These are phyloP conservation scores for Metarhizium album DNA, from an alignment of 2,329 filamentous ascomycete species.

Conservation along the genomic window DNA sequence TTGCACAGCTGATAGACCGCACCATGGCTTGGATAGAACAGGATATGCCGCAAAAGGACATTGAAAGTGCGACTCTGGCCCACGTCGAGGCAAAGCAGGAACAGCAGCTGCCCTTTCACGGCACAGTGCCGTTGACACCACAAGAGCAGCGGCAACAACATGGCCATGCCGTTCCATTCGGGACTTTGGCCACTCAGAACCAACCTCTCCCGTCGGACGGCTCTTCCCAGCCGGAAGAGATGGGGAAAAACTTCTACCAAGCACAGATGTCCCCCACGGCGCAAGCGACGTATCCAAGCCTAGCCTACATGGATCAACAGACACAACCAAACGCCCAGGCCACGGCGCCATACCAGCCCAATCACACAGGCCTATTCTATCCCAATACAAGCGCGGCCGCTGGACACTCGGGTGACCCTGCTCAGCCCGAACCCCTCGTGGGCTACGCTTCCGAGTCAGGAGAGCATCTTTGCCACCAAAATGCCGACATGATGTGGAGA, in stretches of 20 bases:
- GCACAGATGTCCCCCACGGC: slow-evolving; percentile 12
- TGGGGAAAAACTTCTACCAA: slow-evolving; percentile 21
- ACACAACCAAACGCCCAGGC: not conserved
- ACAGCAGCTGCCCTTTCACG: slow-evolving; percentile 17
- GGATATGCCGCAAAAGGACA: slow-evolving; percentile 30
- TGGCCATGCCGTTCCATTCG: not conserved
- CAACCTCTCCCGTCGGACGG: slow-evolving; percentile 10
- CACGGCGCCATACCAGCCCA: slow-evolving; percentile 14
- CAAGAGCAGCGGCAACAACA: slow-evolving; percentile 16
- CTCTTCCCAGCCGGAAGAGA: slow-evolving; percentile 10
- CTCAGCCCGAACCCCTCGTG: slow-evolving; percentile 26
- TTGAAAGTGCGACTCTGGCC: slow-evolving; percentile 8
- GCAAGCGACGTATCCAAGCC: slow-evolving; percentile 19
- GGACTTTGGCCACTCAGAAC: slow-evolving; percentile 15
- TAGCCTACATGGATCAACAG: slow-evolving; percentile 19
- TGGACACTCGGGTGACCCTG: slow-evolving; percentile 12
- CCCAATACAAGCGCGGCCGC: slow-evolving; percentile 11
- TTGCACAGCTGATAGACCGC: slow-evolving; percentile 37
- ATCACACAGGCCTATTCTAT: slow-evolving; percentile 19
- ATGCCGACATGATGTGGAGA: slow-evolving; percentile 24
- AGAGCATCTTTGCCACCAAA: slow-evolving; percentile 23
- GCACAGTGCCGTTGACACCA: slow-evolving; percentile 18
- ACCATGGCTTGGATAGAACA: slow-evolving; percentile 42
- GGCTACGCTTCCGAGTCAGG: slow-evolving; percentile 22
- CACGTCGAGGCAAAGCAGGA: slow-evolving; percentile 28